Evolutionary conservation across 805 yeast genomes (phyloP), one percentile per base, ranked within the genome.

Genomic region (Ascoidea asiatica): DNA sequence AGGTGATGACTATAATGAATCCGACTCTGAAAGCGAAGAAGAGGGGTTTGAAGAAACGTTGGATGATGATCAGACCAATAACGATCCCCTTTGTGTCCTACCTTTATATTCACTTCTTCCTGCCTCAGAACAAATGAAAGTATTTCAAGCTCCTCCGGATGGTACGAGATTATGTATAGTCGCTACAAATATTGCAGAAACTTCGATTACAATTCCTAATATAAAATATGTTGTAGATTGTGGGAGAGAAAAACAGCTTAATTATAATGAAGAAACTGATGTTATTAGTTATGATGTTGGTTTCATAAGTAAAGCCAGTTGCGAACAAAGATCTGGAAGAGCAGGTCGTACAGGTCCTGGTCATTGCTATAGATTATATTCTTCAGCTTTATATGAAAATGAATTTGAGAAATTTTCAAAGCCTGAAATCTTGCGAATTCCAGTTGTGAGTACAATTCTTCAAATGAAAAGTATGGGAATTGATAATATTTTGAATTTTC

Each of bases 261-360:
- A 76, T 49, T 87, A 67, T 56, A 82, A 89, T 50, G 83, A 82
- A 51, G 79, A 77, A 23, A 84, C 87, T 11, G 95, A 95, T 3
- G 95, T 92, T 33, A 97, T 90, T 62, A 83, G 94, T 48, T 94
- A 83, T 62, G 92, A 85, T 56, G 72, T 92, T 42, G 82, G 77
- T 45, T 92, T 97, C 97, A 70, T 89, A 4, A 82, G 95, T 41
- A 88, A 92, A 55, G 99, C 99, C 1, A 82, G 95, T 47, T 90
- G 97, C 0, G 92, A 78, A 52, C 99, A 92, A 67, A 74, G 99
- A 65, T 66, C 94, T 18, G 97, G 97, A 57, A 79, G 97, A 69
- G 97, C 97, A 43, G 97, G 97, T 58, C 81, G 97, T 72, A 89
- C 96, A 0, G 98, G 97, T 0, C 97, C 98, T 0, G 99, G 99